Base-by-base conservation (phyloP, 1,284 basidiomycete species). In the Trichosporon asahii region DNA sequence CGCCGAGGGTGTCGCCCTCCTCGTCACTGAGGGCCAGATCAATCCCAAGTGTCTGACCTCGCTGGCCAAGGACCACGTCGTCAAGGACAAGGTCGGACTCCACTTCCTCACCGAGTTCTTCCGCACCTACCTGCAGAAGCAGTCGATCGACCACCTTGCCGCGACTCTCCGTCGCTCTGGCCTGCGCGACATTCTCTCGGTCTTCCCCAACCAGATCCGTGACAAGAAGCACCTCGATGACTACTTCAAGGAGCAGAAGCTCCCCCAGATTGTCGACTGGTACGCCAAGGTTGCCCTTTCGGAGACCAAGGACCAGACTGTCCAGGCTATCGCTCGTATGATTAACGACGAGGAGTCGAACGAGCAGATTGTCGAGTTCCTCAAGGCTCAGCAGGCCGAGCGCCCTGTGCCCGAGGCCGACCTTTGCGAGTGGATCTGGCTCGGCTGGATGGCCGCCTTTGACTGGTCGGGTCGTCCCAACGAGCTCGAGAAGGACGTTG, bases 51-150 rank as follows among this genome's bases (percentile, higher is more conserved):
- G 92, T 80, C 86, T 98, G 66, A 87, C 88, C 78, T 90, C 88
- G 82, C 86, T 98, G 77, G 90, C 91, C 76, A 96, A 94, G 84
- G 95, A 98, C 76, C 94, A 97, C 82, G 88, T 98, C 72, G 88
- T 95, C 79, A 98, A 98, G 86, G 95, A 98, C 77, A 90, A 92
- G 78, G 87, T 93, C 68, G 89, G 92, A 44, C 85, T 95, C 75
- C 87, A 85, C 76, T 90, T 95, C 73, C 82, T 98, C 77, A 92
- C 91, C 49, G 84, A 87, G 73, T 88, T 96, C 81, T 91, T 95
- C 86, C 89, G 89, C 65, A 61, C 67, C 63, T 72, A 72, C 69
- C 87, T 96, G 67, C 79, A 86, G 53, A 89, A 91, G 76, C 91
- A 92, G 81, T 87, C 89, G 18, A 94, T 95, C 87, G 95, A 95